A percentile compares a stretch with the other conserved stretches of the same genome.
Evolutionary conservation across 1,284 basidiomycete genomes (phyloP).

Genomic region (Boletus albobrunnescens): DNA sequence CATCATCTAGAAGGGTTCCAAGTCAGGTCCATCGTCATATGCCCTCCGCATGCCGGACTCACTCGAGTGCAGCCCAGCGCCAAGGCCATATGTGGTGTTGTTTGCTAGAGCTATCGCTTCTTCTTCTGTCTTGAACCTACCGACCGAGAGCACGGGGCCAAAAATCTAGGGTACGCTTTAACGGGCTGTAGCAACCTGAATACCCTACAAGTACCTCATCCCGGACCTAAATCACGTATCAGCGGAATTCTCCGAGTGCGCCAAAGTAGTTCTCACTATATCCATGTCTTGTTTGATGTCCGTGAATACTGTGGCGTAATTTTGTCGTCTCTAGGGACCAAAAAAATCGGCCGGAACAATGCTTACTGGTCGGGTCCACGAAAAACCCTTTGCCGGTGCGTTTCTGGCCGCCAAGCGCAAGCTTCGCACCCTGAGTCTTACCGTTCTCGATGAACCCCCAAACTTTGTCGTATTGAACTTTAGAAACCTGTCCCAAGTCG

Average conservation of each 20-base stretch:
- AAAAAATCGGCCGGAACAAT: conserved; percentile 7
- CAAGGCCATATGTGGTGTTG: conserved; percentile 82
- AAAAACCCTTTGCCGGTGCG: conserved; percentile 66
- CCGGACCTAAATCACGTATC: conserved; percentile 48
- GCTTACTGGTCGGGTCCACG: conserved; percentile 73
- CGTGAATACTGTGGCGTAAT: conserved; percentile 57
- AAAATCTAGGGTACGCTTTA: conserved; percentile 59
- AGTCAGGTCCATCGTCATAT: conserved; percentile 1
- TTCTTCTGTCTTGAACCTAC: conserved; percentile 75
- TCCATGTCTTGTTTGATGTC: conserved; percentile 71
- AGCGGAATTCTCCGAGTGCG: conserved; percentile 7
- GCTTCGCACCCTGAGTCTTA: conserved; percentile 78
- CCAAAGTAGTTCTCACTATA: conserved; percentile 50
- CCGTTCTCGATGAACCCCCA: conserved; percentile 87
- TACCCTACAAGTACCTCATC: conserved; percentile 52
- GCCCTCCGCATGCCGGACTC: conserved; percentile 23
- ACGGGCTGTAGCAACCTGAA: conserved; percentile 3
- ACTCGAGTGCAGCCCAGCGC: conserved; percentile 87
- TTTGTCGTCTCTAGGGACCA: conserved; percentile 3
- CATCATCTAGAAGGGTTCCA: conserved; percentile 53
- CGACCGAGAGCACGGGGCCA: conserved; percentile 77
- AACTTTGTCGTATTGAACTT: conserved; percentile 84
- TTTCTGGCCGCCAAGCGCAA: conserved; percentile 76
- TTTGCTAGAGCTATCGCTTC: conserved; percentile 80
- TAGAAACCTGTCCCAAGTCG: conserved; percentile 57